Conservation (phyloP, 768 basidiomycete species). For the Panaeolus cyanescens region DNA sequence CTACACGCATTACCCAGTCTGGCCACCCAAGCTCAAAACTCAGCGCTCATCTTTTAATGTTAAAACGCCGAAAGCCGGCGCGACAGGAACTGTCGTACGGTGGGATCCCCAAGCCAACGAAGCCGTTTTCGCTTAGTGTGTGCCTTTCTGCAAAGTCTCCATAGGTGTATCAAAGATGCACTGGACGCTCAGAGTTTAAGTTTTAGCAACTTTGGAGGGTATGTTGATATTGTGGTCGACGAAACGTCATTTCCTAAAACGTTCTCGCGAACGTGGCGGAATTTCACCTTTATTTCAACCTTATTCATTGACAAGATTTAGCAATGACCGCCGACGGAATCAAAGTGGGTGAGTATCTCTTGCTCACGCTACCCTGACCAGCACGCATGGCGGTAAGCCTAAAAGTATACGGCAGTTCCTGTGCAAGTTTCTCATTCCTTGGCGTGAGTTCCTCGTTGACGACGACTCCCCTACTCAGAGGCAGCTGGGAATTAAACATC, state of each 20-base stretch:
- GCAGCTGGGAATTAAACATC: neutral
- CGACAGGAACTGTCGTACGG: neutral
- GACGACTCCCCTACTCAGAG: neutral
- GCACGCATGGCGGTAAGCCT: neutral
- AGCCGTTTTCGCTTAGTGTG: neutral
- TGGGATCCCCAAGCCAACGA: neutral
- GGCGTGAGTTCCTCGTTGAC: neutral
- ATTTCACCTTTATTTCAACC: slow-evolving; percentile 2
- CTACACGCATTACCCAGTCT: neutral
- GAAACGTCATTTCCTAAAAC: neutral
- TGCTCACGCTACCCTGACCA: neutral
- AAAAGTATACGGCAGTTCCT: neutral
- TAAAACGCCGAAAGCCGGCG: neutral
- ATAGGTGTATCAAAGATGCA: no score
- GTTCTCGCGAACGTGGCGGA: neutral
- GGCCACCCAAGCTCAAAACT: no score
- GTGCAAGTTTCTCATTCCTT: neutral
- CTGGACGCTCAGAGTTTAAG: no score
- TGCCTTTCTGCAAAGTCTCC: no score
- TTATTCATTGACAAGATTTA: neutral
- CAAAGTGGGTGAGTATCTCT: neutral
- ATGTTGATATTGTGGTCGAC: neutral
- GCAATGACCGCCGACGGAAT: neutral
- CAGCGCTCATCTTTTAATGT: no score
- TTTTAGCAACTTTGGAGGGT: neutral